Percentiles rank a stretch among this genome's conserved stretches.
Evolutionary conservation across 352 stramenopile genomes (phyloP).

Genomic region (Globisporangium paddicum): DNA sequence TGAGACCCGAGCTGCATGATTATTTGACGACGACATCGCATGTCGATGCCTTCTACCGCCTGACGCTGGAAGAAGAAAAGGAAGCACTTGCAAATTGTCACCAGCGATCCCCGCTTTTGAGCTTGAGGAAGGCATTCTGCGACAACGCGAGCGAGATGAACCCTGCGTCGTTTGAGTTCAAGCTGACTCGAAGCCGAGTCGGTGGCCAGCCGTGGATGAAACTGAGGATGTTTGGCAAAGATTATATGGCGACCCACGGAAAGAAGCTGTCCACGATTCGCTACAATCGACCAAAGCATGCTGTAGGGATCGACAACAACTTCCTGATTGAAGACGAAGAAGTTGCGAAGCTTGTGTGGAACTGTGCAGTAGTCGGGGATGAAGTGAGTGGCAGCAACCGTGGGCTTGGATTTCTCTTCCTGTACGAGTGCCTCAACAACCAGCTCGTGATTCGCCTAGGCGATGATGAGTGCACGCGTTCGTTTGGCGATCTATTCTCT

Average conservation of each 20-base stretch:
- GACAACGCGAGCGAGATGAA: slow-evolving; percentile 33
- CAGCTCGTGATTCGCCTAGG: slow-evolving; percentile 62
- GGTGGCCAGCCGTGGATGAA: slow-evolving; percentile 85
- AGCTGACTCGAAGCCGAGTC: slow-evolving; percentile 61
- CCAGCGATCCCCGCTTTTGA: slow-evolving; percentile 59
- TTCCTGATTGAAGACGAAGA: slow-evolving; percentile 78
- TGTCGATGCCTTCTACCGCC: slow-evolving; percentile 90
- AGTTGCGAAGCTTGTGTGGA: slow-evolving; percentile 77
- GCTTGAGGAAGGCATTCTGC: slow-evolving; percentile 64
- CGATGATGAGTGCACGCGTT: slow-evolving; percentile 65
- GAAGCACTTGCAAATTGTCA: slow-evolving; percentile 83
- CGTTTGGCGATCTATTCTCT: slow-evolving; percentile 70
- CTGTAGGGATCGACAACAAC: slow-evolving; percentile 40
- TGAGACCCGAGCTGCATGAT: slow-evolving; percentile 69
- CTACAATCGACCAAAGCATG: slow-evolving; percentile 78
- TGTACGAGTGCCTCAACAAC: slow-evolving; percentile 79
- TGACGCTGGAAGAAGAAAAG: slow-evolving; percentile 94
- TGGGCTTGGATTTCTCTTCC: slow-evolving; percentile 70
- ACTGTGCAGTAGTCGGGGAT: slow-evolving; percentile 73
- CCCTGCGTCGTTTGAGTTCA: slow-evolving; percentile 44
- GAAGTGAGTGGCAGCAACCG: slow-evolving; percentile 81
- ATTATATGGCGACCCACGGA: slow-evolving; percentile 65
- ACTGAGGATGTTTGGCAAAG: slow-evolving; percentile 67
- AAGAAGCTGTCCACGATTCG: slow-evolving; percentile 81
- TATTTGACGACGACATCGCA: slow-evolving; percentile 90